Percentiles rank a stretch among this genome's conserved stretches.
phyloP scores from a whole-genome alignment of 2,329 filamentous ascomycete genomes.

The Neonectria sp. region DNA sequence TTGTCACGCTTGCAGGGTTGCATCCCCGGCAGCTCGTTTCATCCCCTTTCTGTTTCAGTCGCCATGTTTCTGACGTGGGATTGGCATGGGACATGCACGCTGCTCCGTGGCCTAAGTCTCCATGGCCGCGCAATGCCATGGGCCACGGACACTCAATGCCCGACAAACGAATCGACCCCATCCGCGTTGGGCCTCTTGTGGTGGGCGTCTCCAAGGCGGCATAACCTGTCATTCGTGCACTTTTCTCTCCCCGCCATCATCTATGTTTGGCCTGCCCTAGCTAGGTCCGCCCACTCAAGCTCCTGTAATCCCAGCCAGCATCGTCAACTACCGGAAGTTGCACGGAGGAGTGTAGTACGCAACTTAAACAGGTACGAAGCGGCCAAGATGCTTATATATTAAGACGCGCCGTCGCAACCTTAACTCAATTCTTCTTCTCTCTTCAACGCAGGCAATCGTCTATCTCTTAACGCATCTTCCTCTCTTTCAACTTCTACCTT shows the following conservation, averaged over 20 bases:
- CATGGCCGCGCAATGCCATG: constrained; percentile 1
- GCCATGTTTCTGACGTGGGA: constrained; percentile 10
- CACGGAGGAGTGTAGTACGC: background rate
- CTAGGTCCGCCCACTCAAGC: background rate
- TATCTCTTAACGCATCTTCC: constrained; percentile 2
- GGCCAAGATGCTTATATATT: constrained; percentile 15
- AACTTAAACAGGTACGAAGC: background rate
- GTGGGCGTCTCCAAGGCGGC: constrained; percentile 2
- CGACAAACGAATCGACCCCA: constrained; percentile 1
- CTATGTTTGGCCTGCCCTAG: background rate
- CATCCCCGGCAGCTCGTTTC: constrained; percentile 19
- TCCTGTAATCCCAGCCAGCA: constrained; percentile 19
- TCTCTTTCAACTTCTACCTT: constrained; percentile 9
- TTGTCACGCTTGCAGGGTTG: background rate
- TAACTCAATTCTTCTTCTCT: background rate
- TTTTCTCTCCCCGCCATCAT: background rate
- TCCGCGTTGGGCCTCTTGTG: background rate
- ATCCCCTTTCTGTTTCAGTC: constrained; percentile 29
- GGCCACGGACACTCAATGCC: constrained; percentile 11
- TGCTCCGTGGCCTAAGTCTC: background rate
- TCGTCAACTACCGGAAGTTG: constrained; percentile 8
- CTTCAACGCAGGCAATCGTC: constrained; percentile 18
- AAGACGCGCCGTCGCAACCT: constrained; percentile 2
- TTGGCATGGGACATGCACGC: background rate
- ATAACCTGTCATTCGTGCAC: constrained; percentile 19